Conservation (phyloP, 805 yeast species). For the Cyberlindnera lachancei region DNA sequence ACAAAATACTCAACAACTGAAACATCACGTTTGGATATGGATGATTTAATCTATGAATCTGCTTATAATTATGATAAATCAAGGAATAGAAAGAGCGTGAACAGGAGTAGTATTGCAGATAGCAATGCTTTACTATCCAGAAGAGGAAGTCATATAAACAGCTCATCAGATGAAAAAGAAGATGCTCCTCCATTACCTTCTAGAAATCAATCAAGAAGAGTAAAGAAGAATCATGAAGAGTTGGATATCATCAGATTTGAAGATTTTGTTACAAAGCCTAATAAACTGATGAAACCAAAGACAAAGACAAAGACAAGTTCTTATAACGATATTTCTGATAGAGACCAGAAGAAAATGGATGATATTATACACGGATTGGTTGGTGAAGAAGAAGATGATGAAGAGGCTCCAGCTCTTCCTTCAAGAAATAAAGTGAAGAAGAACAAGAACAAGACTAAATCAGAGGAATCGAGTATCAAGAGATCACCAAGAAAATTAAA, state of each 20-base stretch:
- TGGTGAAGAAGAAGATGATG: constrained; percentile 4
- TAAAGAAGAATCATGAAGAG: constrained; percentile 8
- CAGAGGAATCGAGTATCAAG: background rate
- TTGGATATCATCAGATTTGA: constrained; percentile 21
- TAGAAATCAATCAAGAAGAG: constrained; percentile 1
- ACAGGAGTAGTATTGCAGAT: background rate
- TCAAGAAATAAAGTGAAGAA: background rate
- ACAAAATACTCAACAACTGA: constrained; percentile 30
- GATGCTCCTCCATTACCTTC: background rate
- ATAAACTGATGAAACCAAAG: background rate
- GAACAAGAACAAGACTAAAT: background rate
- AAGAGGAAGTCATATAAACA: background rate
- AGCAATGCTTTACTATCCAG: no score
- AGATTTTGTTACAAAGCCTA: constrained; percentile 12
- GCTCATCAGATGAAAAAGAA: background rate
- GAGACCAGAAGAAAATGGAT: constrained; percentile 15
- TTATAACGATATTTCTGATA: constrained; percentile 7
- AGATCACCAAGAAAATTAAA: background rate
- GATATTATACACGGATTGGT: constrained; percentile 10
- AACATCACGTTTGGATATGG: constrained; percentile 34
- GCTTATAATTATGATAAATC: constrained; percentile 51
- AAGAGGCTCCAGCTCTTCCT: background rate
- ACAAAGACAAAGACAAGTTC: background rate
- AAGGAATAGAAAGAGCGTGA: no score
- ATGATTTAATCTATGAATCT: constrained; percentile 47